These are phyloP conservation scores for Puya raimondii DNA, from an alignment of 176 grass and related monocot species.

Conservation along the genomic window DNA sequence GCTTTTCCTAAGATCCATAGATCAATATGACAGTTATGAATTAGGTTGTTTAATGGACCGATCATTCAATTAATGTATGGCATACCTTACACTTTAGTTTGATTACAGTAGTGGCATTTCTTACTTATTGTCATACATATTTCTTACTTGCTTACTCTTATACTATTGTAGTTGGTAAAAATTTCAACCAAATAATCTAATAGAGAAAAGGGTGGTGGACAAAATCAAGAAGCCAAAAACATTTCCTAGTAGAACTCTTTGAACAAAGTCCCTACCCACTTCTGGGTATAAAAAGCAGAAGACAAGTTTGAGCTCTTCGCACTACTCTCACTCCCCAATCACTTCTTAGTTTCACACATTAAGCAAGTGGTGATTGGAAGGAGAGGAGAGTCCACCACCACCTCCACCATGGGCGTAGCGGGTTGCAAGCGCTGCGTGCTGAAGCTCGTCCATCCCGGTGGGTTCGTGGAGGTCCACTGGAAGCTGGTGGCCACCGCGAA, in stretches of 20 bases:
- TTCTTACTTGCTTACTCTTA: too few relatives aligned
- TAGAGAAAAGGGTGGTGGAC: neutral
- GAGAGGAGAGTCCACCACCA: neutral
- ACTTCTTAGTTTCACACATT: neutral
- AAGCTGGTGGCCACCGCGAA: neutral
- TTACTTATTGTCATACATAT: too few relatives aligned
- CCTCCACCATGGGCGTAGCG: neutral
- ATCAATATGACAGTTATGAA: too few relatives aligned
- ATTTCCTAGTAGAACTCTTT: neutral
- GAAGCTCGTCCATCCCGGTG: slow-evolving; percentile 15
- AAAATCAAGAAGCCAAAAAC: neutral
- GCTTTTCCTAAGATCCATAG: too few relatives aligned
- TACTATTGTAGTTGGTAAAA: too few relatives aligned
- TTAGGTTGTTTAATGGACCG: too few relatives aligned
- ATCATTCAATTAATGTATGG: too few relatives aligned
- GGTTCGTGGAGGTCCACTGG: slow-evolving; percentile 17
- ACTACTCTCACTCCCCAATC: neutral
- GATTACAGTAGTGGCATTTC: too few relatives aligned
- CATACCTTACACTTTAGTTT: too few relatives aligned
- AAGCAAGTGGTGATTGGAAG: neutral
- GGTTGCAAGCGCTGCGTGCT: slow-evolving; percentile 1
- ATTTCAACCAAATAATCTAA: too few relatives aligned
- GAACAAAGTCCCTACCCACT: neutral
- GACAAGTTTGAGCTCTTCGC: neutral
- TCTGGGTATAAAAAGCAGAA: neutral